These are phyloP conservation scores for Pichia sp. DNA, from an alignment of 1,139 yeast genomes.

Conservation along the genomic window DNA sequence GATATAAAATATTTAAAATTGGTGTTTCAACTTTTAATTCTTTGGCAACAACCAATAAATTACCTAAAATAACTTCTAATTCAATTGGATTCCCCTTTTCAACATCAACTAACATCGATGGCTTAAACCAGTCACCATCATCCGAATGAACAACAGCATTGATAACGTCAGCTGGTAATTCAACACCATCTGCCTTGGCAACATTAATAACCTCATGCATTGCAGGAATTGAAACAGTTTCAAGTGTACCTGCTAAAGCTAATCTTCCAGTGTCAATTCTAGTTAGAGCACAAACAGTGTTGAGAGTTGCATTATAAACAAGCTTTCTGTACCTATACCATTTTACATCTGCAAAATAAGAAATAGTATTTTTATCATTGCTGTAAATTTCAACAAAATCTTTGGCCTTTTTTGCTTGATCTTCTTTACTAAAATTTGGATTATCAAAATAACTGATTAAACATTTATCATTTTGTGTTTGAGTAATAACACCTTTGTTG, in stretches of 20 bases:
- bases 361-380: constrained; percentile 32
- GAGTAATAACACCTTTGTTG: constrained; percentile 28
- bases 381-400: constrained; percentile 38
- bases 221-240: constrained; percentile 40
- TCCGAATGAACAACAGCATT: constrained; percentile 42
- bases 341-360: constrained; percentile 38
- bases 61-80: constrained; percentile 50
- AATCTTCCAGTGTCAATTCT: constrained; percentile 40
- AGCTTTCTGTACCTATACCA: constrained; percentile 49
- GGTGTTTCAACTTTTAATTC: constrained; percentile 43
- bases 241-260: constrained; percentile 39
- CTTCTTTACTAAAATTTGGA: constrained; percentile 21
- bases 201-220: constrained; percentile 45
- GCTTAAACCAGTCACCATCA: constrained; percentile 48
- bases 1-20: constrained; percentile 34
- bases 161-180: constrained; percentile 33
- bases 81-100: constrained; percentile 49
- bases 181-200: constrained; percentile 50
- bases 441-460: constrained; percentile 43
- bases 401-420: constrained; percentile 31
- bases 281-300: constrained; percentile 41
- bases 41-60: constrained; percentile 41
- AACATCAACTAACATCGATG: constrained; percentile 53
- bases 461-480: constrained; percentile 32
- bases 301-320: constrained; percentile 48